phyloP scores from a whole-genome alignment of 208 protist species.

The Porcisia deanei region DNA sequence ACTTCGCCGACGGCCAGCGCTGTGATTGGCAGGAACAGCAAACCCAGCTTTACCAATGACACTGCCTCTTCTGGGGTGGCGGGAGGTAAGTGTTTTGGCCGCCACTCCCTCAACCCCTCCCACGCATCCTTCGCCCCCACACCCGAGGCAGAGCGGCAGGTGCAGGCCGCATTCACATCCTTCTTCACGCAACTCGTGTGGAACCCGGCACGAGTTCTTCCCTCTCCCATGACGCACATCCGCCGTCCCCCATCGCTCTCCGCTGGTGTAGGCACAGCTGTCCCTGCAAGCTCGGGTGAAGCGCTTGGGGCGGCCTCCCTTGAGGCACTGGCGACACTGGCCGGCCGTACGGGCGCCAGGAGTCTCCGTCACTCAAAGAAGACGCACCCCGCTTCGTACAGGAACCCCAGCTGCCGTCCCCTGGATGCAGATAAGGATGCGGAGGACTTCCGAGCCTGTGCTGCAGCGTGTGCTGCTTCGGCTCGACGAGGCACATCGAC shows the following conservation, averaged over 20 bases:
- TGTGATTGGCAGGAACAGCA: neutral
- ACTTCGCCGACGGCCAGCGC: neutral
- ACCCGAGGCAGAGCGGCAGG: constrained; percentile 12
- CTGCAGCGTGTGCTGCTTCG: constrained; percentile 12
- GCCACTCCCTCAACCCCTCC: neutral
- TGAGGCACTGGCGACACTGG: neutral
- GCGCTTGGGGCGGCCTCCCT: neutral
- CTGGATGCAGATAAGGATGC: neutral
- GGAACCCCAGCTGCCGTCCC: neutral
- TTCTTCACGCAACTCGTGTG: constrained; percentile 27
- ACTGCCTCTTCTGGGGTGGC: neutral
- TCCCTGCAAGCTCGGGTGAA: neutral
- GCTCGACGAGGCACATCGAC: neutral
- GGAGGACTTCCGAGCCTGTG: constrained; percentile 14
- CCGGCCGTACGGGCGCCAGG: neutral
- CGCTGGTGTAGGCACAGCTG: neutral
- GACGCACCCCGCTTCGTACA: neutral
- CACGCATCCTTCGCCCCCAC: constrained; percentile 6
- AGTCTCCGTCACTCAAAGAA: neutral
- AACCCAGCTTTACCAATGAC: neutral
- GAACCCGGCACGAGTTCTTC: constrained; percentile 11
- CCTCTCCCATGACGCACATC: constrained; percentile 15
- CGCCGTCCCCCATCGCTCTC: neutral
- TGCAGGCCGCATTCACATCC: constrained; percentile 18
- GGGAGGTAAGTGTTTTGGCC: neutral